A percentile compares a stretch with the other conserved stretches of the same genome.
Conservation (phyloP, 768 basidiomycete species). For the Auricularia cornea region DNA sequence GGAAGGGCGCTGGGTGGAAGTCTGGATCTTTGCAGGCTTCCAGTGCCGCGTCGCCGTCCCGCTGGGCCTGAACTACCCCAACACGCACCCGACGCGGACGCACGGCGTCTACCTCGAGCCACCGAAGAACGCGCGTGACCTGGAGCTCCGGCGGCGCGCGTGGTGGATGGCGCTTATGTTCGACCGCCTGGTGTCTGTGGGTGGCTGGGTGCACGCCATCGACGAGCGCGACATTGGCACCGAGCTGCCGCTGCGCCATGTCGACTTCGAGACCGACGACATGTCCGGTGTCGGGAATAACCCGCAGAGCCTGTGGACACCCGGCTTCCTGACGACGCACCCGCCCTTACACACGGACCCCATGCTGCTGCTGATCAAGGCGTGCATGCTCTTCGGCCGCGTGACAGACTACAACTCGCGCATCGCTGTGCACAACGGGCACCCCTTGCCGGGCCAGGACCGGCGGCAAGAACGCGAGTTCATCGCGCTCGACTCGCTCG, state of each 20-base stretch:
- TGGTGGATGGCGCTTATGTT: constrained; percentile 92
- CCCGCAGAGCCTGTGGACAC: constrained; percentile 60
- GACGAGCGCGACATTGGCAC: constrained; percentile 81
- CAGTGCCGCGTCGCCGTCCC: constrained; percentile 77
- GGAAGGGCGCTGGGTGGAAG: constrained; percentile 84
- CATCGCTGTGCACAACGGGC: constrained; percentile 55
- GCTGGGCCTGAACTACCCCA: constrained; percentile 74
- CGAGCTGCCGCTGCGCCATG: constrained; percentile 65
- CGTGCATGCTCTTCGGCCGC: constrained; percentile 74
- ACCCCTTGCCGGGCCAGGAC: constrained; percentile 38
- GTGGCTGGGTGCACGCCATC: constrained; percentile 80
- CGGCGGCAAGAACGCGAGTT: constrained; percentile 35
- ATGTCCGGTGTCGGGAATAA: constrained; percentile 40
- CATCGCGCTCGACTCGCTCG: constrained; percentile 58
- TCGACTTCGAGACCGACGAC: constrained; percentile 72
- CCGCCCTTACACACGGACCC: constrained; percentile 74
- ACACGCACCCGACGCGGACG: constrained; percentile 55
- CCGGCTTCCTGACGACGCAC: constrained; percentile 61
- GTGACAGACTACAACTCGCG: constrained; percentile 83
- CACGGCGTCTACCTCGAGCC: constrained; percentile 74
- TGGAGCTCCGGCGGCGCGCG: constrained; percentile 70
- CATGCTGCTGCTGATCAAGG: constrained; percentile 72
- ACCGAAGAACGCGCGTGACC: constrained; percentile 63
- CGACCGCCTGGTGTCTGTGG: constrained; percentile 72
- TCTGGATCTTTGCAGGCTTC: constrained; percentile 85